These are phyloP conservation scores for Sphagnum contortum DNA, from an alignment of 225 moss, liverwort and hornwort species.

Conservation along the genomic window DNA sequence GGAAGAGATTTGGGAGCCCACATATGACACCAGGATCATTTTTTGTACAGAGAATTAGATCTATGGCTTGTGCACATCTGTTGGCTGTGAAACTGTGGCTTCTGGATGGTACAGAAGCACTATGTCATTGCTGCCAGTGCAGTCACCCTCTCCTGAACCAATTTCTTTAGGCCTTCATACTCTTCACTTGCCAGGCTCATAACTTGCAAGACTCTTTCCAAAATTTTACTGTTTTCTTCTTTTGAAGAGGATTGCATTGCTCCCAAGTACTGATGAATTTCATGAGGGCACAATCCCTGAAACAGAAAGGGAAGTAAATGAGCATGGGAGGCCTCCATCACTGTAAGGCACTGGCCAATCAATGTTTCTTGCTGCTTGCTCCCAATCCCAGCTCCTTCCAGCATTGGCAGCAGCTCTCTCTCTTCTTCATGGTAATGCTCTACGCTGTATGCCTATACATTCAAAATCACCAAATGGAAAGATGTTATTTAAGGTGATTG, in stretches of 20 bases:
- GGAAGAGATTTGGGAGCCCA: too few species aligned
- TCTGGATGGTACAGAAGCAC: not conserved
- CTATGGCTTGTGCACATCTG: too few species aligned
- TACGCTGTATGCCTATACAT: constrained; percentile 20
- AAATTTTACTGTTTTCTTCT: constrained; percentile 11
- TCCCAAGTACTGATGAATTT: constrained; percentile 46
- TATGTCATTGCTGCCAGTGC: constrained; percentile 18
- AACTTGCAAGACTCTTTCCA: constrained; percentile 19
- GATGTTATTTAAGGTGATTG: too few species aligned
- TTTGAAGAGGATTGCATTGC: constrained; percentile 22
- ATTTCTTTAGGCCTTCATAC: constrained; percentile 27
- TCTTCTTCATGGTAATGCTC: constrained; percentile 57
- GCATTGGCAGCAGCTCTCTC: constrained; percentile 32
- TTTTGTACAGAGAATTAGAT: too few species aligned
- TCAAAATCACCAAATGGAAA: too few species aligned
- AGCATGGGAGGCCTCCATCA: constrained; percentile 41
- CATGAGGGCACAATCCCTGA: constrained; percentile 30
- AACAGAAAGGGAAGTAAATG: constrained; percentile 31
- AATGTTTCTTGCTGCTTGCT: constrained; percentile 37
- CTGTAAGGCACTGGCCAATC: constrained; percentile 24
- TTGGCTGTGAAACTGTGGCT: too few species aligned
- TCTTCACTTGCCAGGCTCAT: constrained; percentile 20
- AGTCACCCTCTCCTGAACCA: constrained; percentile 34
- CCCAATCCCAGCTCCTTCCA: constrained; percentile 41
- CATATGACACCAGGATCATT: too few species aligned